These are phyloP conservation scores for Pythium dissimile DNA, from an alignment of 352 stramenopile genomes.

Conservation along the genomic window DNA sequence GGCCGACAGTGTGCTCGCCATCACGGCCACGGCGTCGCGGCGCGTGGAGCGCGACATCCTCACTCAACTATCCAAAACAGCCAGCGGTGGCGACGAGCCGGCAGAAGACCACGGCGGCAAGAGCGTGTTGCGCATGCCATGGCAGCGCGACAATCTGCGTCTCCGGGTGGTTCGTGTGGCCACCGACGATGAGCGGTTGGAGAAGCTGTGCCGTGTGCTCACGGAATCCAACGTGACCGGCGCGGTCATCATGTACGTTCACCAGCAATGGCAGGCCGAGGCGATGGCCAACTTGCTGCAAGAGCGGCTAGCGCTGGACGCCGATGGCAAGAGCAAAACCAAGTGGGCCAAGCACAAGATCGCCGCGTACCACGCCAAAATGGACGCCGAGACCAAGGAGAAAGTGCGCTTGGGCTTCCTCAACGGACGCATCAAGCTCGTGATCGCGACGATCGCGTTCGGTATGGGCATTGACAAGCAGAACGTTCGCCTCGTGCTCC, in stretches of 20 bases:
- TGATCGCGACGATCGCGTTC: constrained; percentile 97
- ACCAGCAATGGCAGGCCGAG: constrained; percentile 75
- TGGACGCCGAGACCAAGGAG: constrained; percentile 76
- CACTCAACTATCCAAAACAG: constrained; percentile 31
- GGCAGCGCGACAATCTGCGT: constrained; percentile 63
- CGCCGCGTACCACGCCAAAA: constrained; percentile 92
- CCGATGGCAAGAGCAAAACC: constrained; percentile 24
- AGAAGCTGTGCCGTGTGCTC: constrained; percentile 33
- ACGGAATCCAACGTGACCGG: constrained; percentile 27
- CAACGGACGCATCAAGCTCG: constrained; percentile 80
- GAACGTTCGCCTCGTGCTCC: constrained; percentile 97
- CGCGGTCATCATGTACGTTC: constrained; percentile 80
- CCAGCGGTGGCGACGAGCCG: background rate
- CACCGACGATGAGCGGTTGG: constrained; percentile 57
- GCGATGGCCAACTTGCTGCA: constrained; percentile 62
- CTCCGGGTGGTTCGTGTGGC: constrained; percentile 49
- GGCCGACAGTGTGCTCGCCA: constrained; percentile 79
- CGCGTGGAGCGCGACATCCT: constrained; percentile 75
- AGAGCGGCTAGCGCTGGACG: constrained; percentile 38
- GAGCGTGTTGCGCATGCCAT: constrained; percentile 71
- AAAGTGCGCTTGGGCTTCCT: constrained; percentile 87
- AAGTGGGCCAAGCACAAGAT: constrained; percentile 37
- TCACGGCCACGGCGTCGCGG: constrained; percentile 91
- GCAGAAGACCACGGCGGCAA: constrained; percentile 19
- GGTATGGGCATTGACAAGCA: constrained; percentile 99